Percentiles rank a stretch among this genome's conserved stretches.
Conservation (phyloP, 163 green algal genomes). For the Scenedesmus sp. region DNA sequence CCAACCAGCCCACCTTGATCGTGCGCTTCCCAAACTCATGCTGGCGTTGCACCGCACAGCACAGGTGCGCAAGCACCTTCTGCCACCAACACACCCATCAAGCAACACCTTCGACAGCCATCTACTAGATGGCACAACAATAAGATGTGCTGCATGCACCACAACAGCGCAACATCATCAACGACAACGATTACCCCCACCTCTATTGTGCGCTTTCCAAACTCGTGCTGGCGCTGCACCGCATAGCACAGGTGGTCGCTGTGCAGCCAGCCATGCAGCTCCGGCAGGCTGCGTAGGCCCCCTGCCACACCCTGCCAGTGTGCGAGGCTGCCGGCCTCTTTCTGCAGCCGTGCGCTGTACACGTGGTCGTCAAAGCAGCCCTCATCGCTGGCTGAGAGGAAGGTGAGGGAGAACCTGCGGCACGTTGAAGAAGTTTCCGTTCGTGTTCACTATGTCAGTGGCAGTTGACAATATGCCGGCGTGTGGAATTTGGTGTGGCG, state of each 20-base stretch:
- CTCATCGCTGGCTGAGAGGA: constrained; percentile 68
- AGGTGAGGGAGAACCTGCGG: constrained; percentile 60
- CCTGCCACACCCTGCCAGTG: constrained; percentile 55
- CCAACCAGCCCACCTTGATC: neutral
- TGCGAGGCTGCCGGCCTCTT: constrained; percentile 64
- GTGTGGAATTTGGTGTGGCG: too few species aligned
- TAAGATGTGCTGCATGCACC: neutral
- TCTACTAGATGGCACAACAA: too few species aligned
- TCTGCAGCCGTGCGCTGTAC: constrained; percentile 55
- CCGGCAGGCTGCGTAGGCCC: constrained; percentile 56
- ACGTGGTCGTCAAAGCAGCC: constrained; percentile 74
- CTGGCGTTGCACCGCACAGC: constrained; percentile 81
- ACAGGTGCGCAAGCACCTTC: constrained; percentile 68
- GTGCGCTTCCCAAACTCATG: constrained; percentile 73
- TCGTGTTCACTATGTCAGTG: too few species aligned
- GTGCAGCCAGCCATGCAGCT: constrained; percentile 73
- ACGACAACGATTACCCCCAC: neutral
- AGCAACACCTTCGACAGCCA: too few species aligned
- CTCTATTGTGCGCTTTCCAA: constrained; percentile 63
- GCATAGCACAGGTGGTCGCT: constrained; percentile 84
- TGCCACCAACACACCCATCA: too few species aligned
- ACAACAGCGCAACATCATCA: neutral
- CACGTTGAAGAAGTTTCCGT: too few species aligned
- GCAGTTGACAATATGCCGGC: too few species aligned
- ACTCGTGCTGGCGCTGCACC: constrained; percentile 77